Conservation (phyloP, 192 early-diverging fungal species). For the Podila verticillata region DNA sequence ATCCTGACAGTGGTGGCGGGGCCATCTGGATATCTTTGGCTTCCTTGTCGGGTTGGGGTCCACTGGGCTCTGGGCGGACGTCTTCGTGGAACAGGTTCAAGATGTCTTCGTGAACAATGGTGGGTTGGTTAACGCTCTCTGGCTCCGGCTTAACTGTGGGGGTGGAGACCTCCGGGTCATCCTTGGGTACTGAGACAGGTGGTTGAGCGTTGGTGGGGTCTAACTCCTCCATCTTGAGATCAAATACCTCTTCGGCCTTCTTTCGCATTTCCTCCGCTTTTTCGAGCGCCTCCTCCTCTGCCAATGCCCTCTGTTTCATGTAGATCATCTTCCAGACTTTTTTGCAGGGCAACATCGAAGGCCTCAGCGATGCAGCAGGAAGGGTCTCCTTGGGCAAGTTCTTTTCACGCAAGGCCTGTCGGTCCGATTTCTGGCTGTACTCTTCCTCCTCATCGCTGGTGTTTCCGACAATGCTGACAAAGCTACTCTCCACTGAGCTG, state of each 20-base stretch:
- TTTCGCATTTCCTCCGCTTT: constrained; percentile 47
- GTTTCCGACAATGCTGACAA: constrained; percentile 48
- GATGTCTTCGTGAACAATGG: constrained; percentile 37
- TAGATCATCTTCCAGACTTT: constrained; percentile 49
- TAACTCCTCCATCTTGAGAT: constrained; percentile 48
- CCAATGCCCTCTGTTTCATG: constrained; percentile 40
- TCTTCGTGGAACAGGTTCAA: constrained; percentile 45
- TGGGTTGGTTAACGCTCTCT: not conserved
- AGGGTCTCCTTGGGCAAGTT: constrained; percentile 36
- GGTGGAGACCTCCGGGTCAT: not conserved
- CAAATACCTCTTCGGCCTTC: constrained; percentile 51
- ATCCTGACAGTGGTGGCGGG: not conserved
- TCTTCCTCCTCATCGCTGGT: constrained; percentile 48
- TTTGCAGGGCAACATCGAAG: constrained; percentile 41
- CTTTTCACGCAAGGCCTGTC: constrained; percentile 20
- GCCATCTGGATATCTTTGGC: not conserved
- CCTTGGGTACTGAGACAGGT: not conserved
- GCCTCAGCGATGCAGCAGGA: constrained; percentile 20
- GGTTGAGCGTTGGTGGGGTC: not conserved
- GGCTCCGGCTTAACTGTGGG: not conserved
- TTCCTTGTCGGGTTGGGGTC: not conserved
- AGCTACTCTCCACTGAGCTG: constrained; percentile 40
- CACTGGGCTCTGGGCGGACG: constrained; percentile 19
- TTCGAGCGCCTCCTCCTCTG: constrained; percentile 40
- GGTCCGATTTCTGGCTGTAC: not conserved